phyloP scores from a whole-genome alignment of 768 basidiomycete species.

The Lactarius hengduanensis region DNA sequence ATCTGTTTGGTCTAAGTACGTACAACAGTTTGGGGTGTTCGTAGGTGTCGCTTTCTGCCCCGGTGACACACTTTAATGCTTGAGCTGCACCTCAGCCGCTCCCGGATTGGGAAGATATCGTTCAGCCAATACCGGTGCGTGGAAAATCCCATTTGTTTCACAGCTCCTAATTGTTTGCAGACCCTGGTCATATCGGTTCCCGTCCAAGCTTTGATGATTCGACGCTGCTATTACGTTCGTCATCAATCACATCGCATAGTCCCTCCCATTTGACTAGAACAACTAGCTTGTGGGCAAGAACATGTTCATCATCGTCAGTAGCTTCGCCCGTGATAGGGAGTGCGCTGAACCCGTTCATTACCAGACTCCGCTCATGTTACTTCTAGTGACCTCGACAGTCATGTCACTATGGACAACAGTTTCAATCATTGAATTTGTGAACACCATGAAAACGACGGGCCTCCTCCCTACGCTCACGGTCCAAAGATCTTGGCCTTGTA shows the following conservation, averaged over 20 bases:
- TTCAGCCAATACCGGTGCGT: conserved; percentile 5
- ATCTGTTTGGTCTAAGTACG: conserved; percentile 8
- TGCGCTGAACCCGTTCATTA: neutral
- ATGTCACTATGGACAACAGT: neutral
- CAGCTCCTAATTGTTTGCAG: conserved; percentile 7
- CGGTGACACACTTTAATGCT: neutral
- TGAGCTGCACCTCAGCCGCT: neutral
- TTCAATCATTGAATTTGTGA: too few species aligned
- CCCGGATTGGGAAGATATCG: conserved; percentile 1
- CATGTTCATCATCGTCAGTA: conserved; percentile 14
- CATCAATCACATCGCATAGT: neutral
- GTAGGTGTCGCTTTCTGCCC: neutral
- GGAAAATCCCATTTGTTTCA: neutral
- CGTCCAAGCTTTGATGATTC: conserved; percentile 18
- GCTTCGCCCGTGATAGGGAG: neutral
- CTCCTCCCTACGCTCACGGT: too few species aligned
- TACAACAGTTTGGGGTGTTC: neutral
- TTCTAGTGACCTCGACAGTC: conserved; percentile 5
- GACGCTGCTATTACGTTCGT: conserved; percentile 24
- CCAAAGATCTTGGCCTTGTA: conserved; percentile 4
- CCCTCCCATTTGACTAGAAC: neutral
- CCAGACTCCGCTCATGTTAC: conserved; percentile 6
- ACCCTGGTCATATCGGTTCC: conserved; percentile 9
- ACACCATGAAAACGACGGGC: neutral
- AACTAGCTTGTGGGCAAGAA: conserved; percentile 13